Evolutionary conservation across 257 asterid genomes (phyloP).

Genomic region (Solanum clarkiae): DNA sequence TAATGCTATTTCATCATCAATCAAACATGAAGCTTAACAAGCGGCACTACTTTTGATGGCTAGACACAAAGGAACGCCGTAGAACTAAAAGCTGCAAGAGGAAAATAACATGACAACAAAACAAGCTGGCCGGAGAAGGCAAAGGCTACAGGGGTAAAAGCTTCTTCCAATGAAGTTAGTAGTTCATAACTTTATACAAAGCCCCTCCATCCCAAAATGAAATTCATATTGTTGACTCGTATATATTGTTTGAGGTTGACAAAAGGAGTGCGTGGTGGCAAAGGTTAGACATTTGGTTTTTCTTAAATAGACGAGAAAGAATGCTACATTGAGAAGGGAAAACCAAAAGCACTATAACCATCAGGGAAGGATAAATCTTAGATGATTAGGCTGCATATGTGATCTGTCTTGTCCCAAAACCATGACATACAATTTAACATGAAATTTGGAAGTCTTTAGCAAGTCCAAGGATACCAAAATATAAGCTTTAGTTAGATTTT

Average conservation of each 20-base stretch:
- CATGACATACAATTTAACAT: background rate
- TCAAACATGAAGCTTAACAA: background rate
- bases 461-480: background rate
- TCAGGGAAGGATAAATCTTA: background rate
- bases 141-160: background rate
- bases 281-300: background rate
- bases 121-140: background rate
- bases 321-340: background rate
- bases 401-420: background rate
- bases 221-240: background rate
- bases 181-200: background rate
- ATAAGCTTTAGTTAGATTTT: background rate
- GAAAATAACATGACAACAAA: background rate
- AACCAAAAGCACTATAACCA: background rate
- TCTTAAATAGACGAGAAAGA: background rate
- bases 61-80: background rate
- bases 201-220: background rate
- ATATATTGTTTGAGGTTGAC: background rate
- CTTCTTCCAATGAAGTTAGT: background rate
- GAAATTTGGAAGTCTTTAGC: background rate
- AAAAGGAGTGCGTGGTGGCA: background rate
- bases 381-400: background rate
- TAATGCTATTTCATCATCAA: background rate
- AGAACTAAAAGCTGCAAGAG: background rate
- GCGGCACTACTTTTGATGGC: background rate